Evolutionary conservation across 495 filamentous ascomycete species (phyloP).

Genomic region (Neurospora tetraspora): DNA sequence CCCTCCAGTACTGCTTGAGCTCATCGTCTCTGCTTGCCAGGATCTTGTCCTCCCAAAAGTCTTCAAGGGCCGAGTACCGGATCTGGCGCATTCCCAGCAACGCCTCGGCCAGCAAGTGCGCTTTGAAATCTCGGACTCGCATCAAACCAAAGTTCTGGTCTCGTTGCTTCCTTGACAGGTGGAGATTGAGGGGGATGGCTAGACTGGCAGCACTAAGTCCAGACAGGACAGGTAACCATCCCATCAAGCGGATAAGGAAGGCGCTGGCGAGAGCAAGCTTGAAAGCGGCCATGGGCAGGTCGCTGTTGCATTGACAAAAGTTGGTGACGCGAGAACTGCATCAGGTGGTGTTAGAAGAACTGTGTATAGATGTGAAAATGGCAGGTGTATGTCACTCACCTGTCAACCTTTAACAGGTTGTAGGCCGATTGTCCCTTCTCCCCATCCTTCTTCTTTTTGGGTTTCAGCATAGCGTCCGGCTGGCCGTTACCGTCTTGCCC

Average conservation of each 20-base stretch:
- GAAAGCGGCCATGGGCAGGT: slow-evolving; percentile 41
- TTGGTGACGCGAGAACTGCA: slow-evolving; percentile 47
- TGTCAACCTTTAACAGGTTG: slow-evolving; percentile 32
- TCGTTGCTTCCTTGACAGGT: slow-evolving; percentile 45
- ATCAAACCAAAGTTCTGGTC: slow-evolving; percentile 52
- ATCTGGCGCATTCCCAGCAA: slow-evolving; percentile 67
- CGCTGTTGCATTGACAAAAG: slow-evolving; percentile 47
- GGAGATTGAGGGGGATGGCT: slow-evolving; percentile 49
- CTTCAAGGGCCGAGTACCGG: slow-evolving; percentile 62
- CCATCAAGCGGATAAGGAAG: slow-evolving; percentile 53
- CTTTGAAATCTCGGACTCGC: slow-evolving; percentile 59
- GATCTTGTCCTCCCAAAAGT: slow-evolving; percentile 57
- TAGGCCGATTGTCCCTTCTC: slow-evolving; percentile 17
- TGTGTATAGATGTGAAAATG: slow-evolving; percentile 1
- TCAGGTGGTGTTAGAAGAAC: slow-evolving; percentile 27
- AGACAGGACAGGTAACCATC: slow-evolving; percentile 50
- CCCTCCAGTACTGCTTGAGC: slow-evolving; percentile 46
- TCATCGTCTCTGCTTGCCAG: slow-evolving; percentile 47
- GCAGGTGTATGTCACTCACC: slow-evolving; percentile 17
- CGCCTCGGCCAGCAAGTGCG: slow-evolving; percentile 58
- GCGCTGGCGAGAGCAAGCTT: slow-evolving; percentile 45
- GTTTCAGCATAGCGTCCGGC: not conserved
- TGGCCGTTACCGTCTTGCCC: slow-evolving; percentile 18
- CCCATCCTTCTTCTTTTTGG: slow-evolving; percentile 6
- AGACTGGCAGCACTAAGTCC: slow-evolving; percentile 47